Conservation (phyloP, 352 stramenopile genomes). For the Pythium phragmiticola region DNA sequence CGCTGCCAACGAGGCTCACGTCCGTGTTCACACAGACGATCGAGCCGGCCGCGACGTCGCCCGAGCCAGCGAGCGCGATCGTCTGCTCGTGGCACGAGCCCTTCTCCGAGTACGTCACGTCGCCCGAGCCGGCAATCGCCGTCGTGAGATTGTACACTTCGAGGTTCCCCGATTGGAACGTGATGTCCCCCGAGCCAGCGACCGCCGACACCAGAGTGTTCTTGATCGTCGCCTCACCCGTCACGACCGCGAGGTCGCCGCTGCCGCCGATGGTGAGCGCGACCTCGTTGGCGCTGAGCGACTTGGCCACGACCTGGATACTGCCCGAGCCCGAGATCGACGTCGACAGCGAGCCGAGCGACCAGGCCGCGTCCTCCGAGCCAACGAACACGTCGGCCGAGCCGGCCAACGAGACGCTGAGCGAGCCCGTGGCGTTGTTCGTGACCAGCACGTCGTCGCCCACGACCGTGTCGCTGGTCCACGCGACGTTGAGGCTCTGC, state of each 20-base stretch:
- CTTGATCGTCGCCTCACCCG: conserved; percentile 25
- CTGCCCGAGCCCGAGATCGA: conserved; percentile 19
- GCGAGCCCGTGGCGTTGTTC: conserved; percentile 4
- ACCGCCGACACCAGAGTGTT: conserved; percentile 19
- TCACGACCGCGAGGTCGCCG: conserved; percentile 30
- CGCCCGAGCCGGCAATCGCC: conserved; percentile 34
- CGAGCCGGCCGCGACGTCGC: conserved; percentile 37
- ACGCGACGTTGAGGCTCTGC: conserved; percentile 9
- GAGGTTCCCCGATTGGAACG: conserved; percentile 29
- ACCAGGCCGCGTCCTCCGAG: conserved; percentile 1
- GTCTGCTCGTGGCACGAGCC: conserved; percentile 30
- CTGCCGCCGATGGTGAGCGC: conserved; percentile 18
- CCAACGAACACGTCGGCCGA: conserved; percentile 21
- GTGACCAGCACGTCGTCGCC: conserved; percentile 27
- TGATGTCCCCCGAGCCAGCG: conserved; percentile 33
- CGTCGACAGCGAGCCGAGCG: conserved; percentile 26
- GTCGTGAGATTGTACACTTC: conserved; percentile 22
- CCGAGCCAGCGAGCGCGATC: conserved; percentile 34
- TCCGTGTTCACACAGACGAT: conserved; percentile 41
- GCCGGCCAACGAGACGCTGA: conserved; percentile 8
- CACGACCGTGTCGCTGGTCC: conserved; percentile 32
- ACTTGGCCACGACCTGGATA: conserved; percentile 21
- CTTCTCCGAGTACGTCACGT: conserved; percentile 37
- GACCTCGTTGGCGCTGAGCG: conserved; percentile 16
- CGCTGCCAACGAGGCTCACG: conserved; percentile 42